phyloP scores from a whole-genome alignment of 495 filamentous ascomycete species.

The Aspergillus cristatus region DNA sequence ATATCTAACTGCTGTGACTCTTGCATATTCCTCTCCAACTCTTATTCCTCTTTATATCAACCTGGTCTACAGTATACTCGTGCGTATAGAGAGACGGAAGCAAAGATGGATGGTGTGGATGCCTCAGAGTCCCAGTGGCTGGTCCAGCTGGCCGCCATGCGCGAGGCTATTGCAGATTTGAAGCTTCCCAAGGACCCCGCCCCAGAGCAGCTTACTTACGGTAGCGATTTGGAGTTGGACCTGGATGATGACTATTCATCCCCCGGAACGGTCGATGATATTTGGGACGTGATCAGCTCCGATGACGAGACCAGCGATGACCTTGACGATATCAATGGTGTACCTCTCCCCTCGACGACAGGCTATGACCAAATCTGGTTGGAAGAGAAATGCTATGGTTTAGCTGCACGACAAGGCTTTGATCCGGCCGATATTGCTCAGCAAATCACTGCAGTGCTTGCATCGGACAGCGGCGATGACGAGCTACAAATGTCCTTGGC shows the following conservation, averaged over 20 bases:
- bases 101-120: slow-evolving; percentile 25
- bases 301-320: slow-evolving; percentile 51
- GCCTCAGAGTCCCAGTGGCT: slow-evolving; percentile 59
- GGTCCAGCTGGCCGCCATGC: slow-evolving; percentile 60
- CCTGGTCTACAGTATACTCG: no score
- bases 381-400: slow-evolving; percentile 47
- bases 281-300: slow-evolving; percentile 84
- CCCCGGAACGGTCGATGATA: slow-evolving; percentile 58
- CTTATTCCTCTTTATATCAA: no score
- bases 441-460: slow-evolving; percentile 61
- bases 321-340: slow-evolving; percentile 25
- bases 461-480: slow-evolving; percentile 60
- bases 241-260: slow-evolving; percentile 55
- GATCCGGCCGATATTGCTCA: slow-evolving; percentile 52
- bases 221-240: slow-evolving; percentile 48
- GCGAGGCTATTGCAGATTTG: slow-evolving; percentile 59
- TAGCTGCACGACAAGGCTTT: slow-evolving; percentile 54
- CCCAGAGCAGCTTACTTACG: slow-evolving; percentile 36
- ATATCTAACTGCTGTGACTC: no score
- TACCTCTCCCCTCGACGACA: slow-evolving; percentile 12
- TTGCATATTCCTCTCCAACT: no score
- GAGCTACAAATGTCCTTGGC: slow-evolving; percentile 83
- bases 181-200: slow-evolving; percentile 44
- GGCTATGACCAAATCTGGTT: slow-evolving; percentile 53
- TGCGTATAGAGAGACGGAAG: no score